Evolutionary conservation across 2,329 filamentous ascomycete species (phyloP).

Genomic region (Emericellopsis cladophorae): DNA sequence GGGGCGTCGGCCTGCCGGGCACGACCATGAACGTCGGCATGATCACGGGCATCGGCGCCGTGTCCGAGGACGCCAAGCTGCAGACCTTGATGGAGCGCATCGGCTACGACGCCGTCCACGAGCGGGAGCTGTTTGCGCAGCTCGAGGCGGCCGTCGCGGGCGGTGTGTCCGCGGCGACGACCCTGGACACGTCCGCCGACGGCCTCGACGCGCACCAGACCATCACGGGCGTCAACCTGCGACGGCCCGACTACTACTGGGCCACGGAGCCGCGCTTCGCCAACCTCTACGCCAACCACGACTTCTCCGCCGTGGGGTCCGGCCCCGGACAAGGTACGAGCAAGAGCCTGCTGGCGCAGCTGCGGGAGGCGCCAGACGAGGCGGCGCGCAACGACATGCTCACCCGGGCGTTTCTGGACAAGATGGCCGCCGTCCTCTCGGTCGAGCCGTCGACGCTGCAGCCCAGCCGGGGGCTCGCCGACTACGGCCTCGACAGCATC

Average conservation of each 20-base stretch:
- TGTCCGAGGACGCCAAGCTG: constrained; percentile 11
- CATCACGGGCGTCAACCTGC: too few relatives aligned
- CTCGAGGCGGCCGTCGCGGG: neutral
- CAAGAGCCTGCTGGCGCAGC: constrained; percentile 3
- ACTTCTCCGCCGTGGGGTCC: too few relatives aligned
- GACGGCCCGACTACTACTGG: too few relatives aligned
- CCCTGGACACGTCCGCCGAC: neutral
- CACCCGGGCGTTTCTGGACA: constrained; percentile 8
- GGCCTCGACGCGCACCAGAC: neutral
- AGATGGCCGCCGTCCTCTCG: constrained; percentile 16
- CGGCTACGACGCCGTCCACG: neutral
- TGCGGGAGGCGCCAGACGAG: constrained; percentile 21
- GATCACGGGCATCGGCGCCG: neutral
- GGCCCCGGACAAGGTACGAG: constrained; percentile 5
- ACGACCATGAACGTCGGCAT: constrained; percentile 1
- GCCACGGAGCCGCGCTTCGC: neutral
- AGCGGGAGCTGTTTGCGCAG: neutral
- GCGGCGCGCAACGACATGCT: constrained; percentile 19
- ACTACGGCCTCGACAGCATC: constrained; percentile 33
- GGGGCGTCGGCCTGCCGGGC: neutral
- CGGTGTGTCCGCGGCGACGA: neutral
- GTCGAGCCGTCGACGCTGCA: constrained; percentile 5
- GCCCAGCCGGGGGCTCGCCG: constrained; percentile 8
- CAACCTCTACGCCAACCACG: neutral
- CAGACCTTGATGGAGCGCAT: constrained; percentile 8